Base-by-base conservation (phyloP, 2,329 filamentous ascomycete species). In the Juglanconis sp. region DNA sequence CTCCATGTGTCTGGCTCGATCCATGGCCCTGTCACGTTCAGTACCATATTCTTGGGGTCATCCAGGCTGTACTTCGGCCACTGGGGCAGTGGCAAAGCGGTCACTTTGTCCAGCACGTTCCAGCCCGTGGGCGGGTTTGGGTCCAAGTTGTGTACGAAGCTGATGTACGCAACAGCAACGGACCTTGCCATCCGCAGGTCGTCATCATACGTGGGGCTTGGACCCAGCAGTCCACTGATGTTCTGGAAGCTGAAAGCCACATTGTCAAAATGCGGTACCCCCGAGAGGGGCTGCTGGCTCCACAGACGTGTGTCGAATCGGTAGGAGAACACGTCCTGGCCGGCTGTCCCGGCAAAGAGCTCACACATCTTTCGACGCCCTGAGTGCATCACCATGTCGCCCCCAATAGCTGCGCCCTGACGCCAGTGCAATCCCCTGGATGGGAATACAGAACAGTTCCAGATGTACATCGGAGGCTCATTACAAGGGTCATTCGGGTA, bases 161-260 rank as follows among this genome's bases (percentile, higher is more conserved):
- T 68, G 11, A 78, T 69, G 58, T 79, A 80, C 0, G 76, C 73
- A 63, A 72, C 68, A 1, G 76, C 77, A 15, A 79, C 75, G 5
- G 68, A 68, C 42, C 66, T 66, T 5, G 76, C 74, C 11, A 77
- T 63, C 46, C 61, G 61, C 10, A 61, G 64, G 47, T 79, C 73
- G 30, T 67, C 70, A 51, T 79, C 75, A 36, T 74, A 77, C 53
- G 72, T 62, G 0, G 79, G 78, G 30, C 78, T 72, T 3, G 79
- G 74, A 0, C 79, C 79, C n/a, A 81, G 68, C 31, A 76, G 61
- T 0, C 79, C 79, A 1, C 73, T 75, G 50, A 81, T 79, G 58
- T 82, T 81, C 66, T 81, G 77, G 66, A 82, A 81, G 62, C 74
- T 77, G 65, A 78, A 82, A 2, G 78, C 77, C 1, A 80, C 79